A percentile compares a stretch with the other conserved stretches of the same genome.
Conservation (phyloP, 1,139 yeast species). For the Debaryomyces nepalensis region DNA sequence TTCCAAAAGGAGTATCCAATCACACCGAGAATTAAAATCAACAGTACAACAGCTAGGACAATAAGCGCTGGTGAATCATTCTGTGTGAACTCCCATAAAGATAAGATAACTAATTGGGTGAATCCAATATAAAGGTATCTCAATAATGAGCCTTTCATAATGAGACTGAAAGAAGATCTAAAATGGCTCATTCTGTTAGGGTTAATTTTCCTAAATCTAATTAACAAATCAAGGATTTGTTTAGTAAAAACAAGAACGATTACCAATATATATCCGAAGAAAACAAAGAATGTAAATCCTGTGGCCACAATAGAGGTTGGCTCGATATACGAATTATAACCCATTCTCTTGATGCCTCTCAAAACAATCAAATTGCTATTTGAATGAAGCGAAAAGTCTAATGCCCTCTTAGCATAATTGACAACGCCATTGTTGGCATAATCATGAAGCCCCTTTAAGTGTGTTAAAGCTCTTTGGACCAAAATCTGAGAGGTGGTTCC, state of each 20-base stretch:
- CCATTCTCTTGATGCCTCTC: conserved; percentile 78
- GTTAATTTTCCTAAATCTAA: conserved; percentile 49
- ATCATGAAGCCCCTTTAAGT: conserved; percentile 30
- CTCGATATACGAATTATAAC: conserved; percentile 68
- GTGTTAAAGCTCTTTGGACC: conserved; percentile 62
- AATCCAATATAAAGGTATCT: conserved; percentile 77
- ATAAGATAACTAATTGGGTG: conserved; percentile 68
- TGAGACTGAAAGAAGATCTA: conserved; percentile 55
- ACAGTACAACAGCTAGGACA: conserved; percentile 67
- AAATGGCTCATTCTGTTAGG: conserved; percentile 53
- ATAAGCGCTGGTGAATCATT: conserved; percentile 77
- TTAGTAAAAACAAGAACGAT: conserved; percentile 57
- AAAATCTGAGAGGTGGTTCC: conserved; percentile 62
- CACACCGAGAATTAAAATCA: conserved; percentile 57
- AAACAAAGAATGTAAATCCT: conserved; percentile 73
- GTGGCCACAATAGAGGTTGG: conserved; percentile 75
- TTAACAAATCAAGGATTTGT: conserved; percentile 51
- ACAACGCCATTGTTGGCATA: conserved; percentile 21
- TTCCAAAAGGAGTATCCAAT: conserved; percentile 65
- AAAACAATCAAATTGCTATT: conserved; percentile 58
- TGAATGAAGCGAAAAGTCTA: conserved; percentile 40
- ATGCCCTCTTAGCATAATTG: conserved; percentile 26
- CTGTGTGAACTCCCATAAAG: conserved; percentile 75
- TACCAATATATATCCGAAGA: conserved; percentile 61
- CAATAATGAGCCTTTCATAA: conserved; percentile 69